Percentiles rank a stretch among this genome's conserved stretches.
These are phyloP conservation scores for Heracleum sosnowskyi DNA, from an alignment of 129 eudicot genomes.

Conservation along the genomic window DNA sequence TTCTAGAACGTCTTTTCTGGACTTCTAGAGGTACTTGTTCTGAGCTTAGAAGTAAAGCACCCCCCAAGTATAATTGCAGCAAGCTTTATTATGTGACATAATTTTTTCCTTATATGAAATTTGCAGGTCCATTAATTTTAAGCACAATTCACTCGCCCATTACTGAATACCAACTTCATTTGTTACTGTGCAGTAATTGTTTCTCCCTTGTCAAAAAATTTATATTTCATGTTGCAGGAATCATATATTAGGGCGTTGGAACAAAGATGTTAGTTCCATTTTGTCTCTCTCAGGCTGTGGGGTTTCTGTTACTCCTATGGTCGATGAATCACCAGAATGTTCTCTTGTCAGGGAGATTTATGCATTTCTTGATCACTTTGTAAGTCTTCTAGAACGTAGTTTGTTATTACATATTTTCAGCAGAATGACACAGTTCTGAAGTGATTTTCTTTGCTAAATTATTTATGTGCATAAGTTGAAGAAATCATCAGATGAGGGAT, in stretches of 20 bases:
- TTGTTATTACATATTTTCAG: background rate
- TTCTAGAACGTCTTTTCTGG: background rate
- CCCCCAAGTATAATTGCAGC: background rate
- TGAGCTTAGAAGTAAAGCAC: background rate
- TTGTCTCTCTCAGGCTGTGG: conserved; percentile 84
- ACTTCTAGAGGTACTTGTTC: background rate
- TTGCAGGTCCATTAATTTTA: background rate
- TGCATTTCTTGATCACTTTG: conserved; percentile 77
- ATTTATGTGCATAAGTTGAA: background rate
- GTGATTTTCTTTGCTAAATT: background rate
- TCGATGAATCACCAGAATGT: conserved; percentile 47
- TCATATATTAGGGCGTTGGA: conserved; percentile 81
- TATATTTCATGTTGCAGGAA: conserved; percentile 43
- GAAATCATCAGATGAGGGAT: background rate
- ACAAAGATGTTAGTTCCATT: conserved; percentile 76
- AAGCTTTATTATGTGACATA: background rate
- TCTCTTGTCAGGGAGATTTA: conserved; percentile 68
- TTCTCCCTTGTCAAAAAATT: background rate
- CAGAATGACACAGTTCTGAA: background rate
- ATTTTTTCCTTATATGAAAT: background rate
- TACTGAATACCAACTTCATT: background rate
- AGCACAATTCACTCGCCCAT: background rate
- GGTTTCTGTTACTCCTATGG: conserved; percentile 42
- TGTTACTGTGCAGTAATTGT: background rate
- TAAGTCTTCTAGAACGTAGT: conserved; percentile 34